Evolutionary conservation across 805 yeast species (phyloP), one percentile per base, ranked within the genome.

Genomic region (Nakazawaea wickerhamii): DNA sequence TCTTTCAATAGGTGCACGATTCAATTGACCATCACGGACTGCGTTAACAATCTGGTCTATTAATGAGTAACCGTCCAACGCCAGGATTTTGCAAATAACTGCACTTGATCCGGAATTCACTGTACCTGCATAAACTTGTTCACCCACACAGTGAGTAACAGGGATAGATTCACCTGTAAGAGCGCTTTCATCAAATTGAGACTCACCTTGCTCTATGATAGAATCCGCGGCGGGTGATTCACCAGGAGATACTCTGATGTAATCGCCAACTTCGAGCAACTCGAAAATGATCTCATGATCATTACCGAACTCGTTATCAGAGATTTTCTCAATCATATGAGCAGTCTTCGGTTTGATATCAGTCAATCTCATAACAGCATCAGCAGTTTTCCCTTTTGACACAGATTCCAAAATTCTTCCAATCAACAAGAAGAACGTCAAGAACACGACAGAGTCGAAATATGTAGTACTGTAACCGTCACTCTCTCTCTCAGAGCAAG

Each of bases 381-480:
- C 73, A 0, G 88, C 79, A 1, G 90, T 81, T 52, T 78, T 78
- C 23, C 71, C 66, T 54, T 82, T 84, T 1, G 90, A 77, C 49
- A 71, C 70, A 22, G 81, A 68, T 57, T 84, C 91, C 37, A 84
- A 64, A 22, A 81, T 63, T 34, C 87, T 70, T 1, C 95, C 95
- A 45, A 82, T 76, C 37, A 84, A 65, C 43, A 84, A 61, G 59
- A 84, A 84, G 53, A 84, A 77, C 0, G 89, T 74, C 49, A 84
- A 65, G 54, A 84, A 84, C 3, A 84, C 86, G 22, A 84, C 91
- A 4, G 90, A 79, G 54, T 84, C 95, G 55, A 84, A 84, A 52
- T 81, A 84, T 0, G 85, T 79, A 4, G 87, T 80, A 13, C 76
- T 69, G 45, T 70, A 69, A 1, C 77, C 82, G 34, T 51, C 61